Evolutionary conservation across 345 rosid genomes (phyloP).

Genomic region (Physaria fendleri): DNA sequence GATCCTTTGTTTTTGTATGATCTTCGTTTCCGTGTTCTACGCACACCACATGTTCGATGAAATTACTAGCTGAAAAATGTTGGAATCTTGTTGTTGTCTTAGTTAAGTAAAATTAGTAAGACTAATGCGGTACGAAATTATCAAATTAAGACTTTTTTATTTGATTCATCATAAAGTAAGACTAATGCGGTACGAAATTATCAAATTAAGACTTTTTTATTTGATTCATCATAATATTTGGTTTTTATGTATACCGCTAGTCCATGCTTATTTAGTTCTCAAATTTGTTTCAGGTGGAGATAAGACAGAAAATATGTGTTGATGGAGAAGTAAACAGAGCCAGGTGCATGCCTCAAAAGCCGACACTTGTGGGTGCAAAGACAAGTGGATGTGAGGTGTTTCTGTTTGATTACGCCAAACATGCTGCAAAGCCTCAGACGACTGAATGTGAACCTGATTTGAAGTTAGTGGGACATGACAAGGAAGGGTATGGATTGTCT

Average conservation of each 20-base stretch:
- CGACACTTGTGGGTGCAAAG: conserved; percentile 63
- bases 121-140: too few relatives aligned
- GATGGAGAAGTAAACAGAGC: conserved; percentile 97
- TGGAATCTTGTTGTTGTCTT: background rate
- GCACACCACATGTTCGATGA: conserved; percentile 36
- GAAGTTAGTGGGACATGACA: conserved; percentile 78
- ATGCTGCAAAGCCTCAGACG: conserved; percentile 30
- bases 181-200: too few relatives aligned
- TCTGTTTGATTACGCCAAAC: conserved; percentile 63
- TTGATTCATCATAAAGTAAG: too few relatives aligned
- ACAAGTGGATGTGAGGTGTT: conserved; percentile 74
- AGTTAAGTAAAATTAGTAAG: background rate
- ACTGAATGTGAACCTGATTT: conserved; percentile 69
- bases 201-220: background rate
- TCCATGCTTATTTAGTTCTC: background rate
- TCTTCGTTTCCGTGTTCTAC: background rate
- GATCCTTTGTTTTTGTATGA: background rate
- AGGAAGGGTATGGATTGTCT: conserved; percentile 89
- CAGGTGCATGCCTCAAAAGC: conserved; percentile 83
- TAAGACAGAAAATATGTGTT: conserved; percentile 59
- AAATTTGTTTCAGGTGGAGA: conserved; percentile 53
- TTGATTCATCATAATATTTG: background rate
- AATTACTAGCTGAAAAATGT: conserved; percentile 11
- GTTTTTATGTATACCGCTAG: background rate
- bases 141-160: background rate